Evolutionary conservation across 106 monocot genomes (phyloP), one percentile per base, ranked within the genome.

Genomic region (Dendrobium officinale): DNA sequence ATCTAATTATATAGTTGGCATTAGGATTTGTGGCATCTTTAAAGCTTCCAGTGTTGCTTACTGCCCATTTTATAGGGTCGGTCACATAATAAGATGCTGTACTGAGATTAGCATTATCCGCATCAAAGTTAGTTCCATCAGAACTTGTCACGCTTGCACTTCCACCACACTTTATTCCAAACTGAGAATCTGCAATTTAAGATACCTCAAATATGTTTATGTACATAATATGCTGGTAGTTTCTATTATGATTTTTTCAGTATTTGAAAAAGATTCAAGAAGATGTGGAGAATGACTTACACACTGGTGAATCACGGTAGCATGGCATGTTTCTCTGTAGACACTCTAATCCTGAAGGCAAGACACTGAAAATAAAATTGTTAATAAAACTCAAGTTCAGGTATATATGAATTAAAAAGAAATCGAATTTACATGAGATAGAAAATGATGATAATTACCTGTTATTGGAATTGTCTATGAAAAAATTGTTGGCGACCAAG

Each of bases 401-500:
- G 37, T 37, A 37, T 37, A 10, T 10, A n/a, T 72, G 11, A 18
- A 54, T 55, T 13, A 11, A 48, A 19, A 54, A 5, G 20, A 70
- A 64, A 75, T 27, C 75, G 75, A 80, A 1, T 42, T n/a, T 13
- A 31, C 18, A 72, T 24, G 22, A 72, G 22, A n/a, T 10, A 24
- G 44, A 7, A 70, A 67, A 20, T 9, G 16, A 72, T 16, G 31
- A 47, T 47, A 93, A 84, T 51, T 82, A 37, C 37, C 37, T 37
- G 37, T 37, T 37, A 37, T 37, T 37, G 37, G 37, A 37, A 37
- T 37, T 37, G 78, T 81, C 88, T 45, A 92, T 67, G 48, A 87
- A 67, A 59, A 96, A 96, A 80, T 96, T 92, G 67, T 96, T 96
- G 10, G 90, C 91, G 24, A 96, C 93, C 88, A 96, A 86, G 81